Conservation (phyloP, 139 green algal species). For the Micractinium sp. region DNA sequence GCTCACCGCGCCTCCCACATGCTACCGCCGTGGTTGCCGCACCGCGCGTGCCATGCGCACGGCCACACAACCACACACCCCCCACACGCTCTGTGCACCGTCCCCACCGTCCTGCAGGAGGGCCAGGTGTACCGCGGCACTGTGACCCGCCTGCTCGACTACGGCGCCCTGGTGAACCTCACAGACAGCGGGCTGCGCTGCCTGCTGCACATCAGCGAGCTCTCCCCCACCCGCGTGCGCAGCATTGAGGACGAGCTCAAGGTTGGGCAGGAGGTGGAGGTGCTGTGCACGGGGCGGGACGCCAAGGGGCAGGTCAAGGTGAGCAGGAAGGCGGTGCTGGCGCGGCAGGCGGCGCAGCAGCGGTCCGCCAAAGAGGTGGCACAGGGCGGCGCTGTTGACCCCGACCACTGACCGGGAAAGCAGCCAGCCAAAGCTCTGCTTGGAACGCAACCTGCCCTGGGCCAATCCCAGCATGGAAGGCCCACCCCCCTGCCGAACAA, state of each 20-base stretch:
- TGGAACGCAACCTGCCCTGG: too few relatives aligned
- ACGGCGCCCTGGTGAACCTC: conserved; percentile 57
- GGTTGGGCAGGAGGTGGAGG: conserved; percentile 58
- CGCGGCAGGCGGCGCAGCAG: neutral
- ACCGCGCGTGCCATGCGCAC: neutral
- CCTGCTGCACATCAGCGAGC: conserved; percentile 71
- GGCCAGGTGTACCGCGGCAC: conserved; percentile 35
- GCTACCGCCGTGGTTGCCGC: too few relatives aligned
- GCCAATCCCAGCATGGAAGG: too few relatives aligned
- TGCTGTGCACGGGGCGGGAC: conserved; percentile 63
- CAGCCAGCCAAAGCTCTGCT: too few relatives aligned
- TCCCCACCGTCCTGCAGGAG: conserved; percentile 29
- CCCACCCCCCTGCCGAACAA: too few relatives aligned
- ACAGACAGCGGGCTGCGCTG: conserved; percentile 43
- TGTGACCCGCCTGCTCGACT: conserved; percentile 60
- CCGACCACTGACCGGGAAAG: neutral
- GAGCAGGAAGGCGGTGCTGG: conserved; percentile 53
- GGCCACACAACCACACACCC: neutral
- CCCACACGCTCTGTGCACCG: neutral
- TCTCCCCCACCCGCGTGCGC: conserved; percentile 35
- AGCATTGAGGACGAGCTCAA: conserved; percentile 54
- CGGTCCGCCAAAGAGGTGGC: neutral
- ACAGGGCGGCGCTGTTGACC: neutral
- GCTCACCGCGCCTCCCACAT: neutral
- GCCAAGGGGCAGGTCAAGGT: conserved; percentile 48